Conservation (phyloP, 306 rosid genomes). For the Inga laurina region DNA sequence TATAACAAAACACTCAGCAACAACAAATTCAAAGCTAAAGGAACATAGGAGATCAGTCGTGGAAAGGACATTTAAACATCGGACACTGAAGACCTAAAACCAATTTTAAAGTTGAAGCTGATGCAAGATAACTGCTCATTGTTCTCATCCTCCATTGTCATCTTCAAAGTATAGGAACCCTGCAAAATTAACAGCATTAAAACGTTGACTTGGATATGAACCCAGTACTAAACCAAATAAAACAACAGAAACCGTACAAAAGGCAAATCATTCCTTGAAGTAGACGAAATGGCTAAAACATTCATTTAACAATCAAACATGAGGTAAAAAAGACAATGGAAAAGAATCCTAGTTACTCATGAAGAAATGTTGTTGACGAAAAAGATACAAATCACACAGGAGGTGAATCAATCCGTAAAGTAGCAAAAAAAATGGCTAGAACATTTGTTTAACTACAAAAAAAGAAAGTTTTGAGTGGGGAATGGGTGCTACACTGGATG, state of each 20-base stretch:
- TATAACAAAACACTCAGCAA: constrained; percentile 1
- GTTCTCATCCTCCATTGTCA: constrained; percentile 48
- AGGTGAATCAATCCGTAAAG: background rate
- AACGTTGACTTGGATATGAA: constrained; percentile 4
- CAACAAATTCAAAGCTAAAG: constrained; percentile 8
- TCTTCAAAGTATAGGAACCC: constrained; percentile 68
- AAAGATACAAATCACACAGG: too few species aligned
- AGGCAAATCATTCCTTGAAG: background rate
- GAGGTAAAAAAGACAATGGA: background rate
- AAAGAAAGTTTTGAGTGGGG: background rate
- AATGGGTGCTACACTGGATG: background rate
- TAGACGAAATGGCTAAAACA: background rate
- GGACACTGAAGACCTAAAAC: constrained; percentile 38
- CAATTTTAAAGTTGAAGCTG: constrained; percentile 64
- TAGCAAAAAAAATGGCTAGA: background rate
- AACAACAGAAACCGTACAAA: background rate
- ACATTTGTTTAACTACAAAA: background rate
- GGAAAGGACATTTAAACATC: constrained; percentile 35
- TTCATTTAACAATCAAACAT: background rate
- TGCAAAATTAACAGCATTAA: constrained; percentile 32
- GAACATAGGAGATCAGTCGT: constrained; percentile 10
- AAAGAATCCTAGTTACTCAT: background rate
- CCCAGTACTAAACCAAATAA: background rate
- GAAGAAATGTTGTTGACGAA: background rate
- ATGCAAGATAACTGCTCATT: constrained; percentile 60